Percentiles rank a stretch among this genome's conserved stretches.
Evolutionary conservation across 139 green algal species (phyloP).

Genomic region (Tetradesmus lagerheimii): DNA sequence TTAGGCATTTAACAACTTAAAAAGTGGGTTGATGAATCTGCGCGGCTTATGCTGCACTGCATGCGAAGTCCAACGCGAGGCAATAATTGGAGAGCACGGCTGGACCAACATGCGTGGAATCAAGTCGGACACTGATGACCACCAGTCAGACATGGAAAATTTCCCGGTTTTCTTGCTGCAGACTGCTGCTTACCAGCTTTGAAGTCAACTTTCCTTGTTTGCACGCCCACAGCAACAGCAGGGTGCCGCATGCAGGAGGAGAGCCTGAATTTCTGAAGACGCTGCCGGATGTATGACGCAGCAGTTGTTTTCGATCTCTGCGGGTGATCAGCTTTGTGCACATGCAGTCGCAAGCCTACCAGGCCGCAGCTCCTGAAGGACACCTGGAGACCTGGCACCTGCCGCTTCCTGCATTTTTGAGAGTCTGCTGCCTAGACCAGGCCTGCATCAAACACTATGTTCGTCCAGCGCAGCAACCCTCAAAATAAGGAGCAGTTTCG

Average conservation of each 20-base stretch:
- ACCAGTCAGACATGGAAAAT: neutral
- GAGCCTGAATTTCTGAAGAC: no score
- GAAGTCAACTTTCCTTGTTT: neutral
- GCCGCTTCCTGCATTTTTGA: no score
- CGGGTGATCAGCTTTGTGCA: no score
- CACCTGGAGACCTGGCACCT: no score
- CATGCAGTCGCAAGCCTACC: no score
- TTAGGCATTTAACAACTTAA: neutral
- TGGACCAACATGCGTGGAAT: neutral
- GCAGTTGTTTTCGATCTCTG: no score
- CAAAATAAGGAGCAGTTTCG: no score
- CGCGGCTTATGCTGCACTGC: neutral
- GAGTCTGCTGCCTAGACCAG: no score
- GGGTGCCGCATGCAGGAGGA: neutral
- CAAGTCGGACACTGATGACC: neutral
- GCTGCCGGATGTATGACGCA: no score
- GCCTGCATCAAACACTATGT: no score
- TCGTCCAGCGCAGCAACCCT: no score
- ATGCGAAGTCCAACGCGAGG: neutral
- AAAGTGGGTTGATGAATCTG: neutral
- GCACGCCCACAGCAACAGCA: neutral
- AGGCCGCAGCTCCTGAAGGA: no score
- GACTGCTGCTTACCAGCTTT: neutral
- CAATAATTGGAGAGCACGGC: neutral
- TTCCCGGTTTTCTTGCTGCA: neutral